Percentiles rank a stretch among this genome's conserved stretches.
Evolutionary conservation across 2,329 filamentous ascomycete species (phyloP).

Genomic region (Torrubiellomyces zombiae): DNA sequence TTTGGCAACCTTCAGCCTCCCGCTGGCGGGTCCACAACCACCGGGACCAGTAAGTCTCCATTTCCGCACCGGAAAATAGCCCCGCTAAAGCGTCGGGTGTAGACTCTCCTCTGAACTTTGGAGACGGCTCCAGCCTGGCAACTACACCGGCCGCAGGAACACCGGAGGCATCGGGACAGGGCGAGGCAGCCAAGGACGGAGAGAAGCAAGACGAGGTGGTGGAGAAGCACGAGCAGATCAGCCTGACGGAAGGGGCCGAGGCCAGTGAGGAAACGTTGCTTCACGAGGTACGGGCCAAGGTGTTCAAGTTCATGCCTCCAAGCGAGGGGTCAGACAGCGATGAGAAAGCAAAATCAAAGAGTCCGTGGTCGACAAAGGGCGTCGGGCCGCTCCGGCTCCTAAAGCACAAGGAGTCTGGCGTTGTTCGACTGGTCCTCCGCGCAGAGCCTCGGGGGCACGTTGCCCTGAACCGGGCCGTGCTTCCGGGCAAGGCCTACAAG

Average conservation of each 20-base stretch:
- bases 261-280: conserved; percentile 58
- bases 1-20: conserved; percentile 25
- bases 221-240: conserved; percentile 51
- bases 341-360: conserved; percentile 29
- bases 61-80: conserved; percentile 24
- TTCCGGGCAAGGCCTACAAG: conserved; percentile 46
- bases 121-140: conserved; percentile 42
- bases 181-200: conserved; percentile 22
- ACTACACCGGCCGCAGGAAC: conserved; percentile 43
- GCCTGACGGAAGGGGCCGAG: conserved; percentile 47
- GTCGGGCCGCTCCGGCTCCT: conserved; percentile 57
- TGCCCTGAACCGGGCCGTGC: conserved; percentile 51
- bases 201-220: conserved; percentile 30
- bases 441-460: conserved; percentile 61
- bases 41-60: conserved; percentile 29
- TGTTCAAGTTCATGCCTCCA: conserved; percentile 39
- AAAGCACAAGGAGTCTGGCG: conserved; percentile 52
- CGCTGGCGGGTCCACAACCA: conserved; percentile 25
- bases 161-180: conserved; percentile 35
- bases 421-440: conserved; percentile 52
- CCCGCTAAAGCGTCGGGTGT: conserved; percentile 28
- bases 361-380: conserved; percentile 52
- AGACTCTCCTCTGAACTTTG: conserved; percentile 40
- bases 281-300: conserved; percentile 56
- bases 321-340: conserved; percentile 27